phyloP scores from a whole-genome alignment of 2,329 filamentous ascomycete species.

The Fusarium globosum region DNA sequence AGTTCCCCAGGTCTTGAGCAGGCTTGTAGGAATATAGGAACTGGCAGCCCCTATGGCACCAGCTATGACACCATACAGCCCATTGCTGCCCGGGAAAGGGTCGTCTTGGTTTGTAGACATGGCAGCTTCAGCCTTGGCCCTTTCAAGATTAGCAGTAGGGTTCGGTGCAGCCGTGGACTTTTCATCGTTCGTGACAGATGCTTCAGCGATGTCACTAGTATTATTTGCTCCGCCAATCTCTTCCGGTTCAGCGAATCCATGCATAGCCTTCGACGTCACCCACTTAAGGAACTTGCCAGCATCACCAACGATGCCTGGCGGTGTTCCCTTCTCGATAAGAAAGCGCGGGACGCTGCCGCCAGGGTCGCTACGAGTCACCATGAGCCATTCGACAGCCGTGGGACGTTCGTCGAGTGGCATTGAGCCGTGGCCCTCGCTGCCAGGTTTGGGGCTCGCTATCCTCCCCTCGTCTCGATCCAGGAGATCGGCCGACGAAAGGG shows the following conservation, averaged over 20 bases:
- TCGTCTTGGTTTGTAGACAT: slow-evolving; percentile 42
- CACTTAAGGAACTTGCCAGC: slow-evolving; percentile 86
- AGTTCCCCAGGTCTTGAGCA: slow-evolving; percentile 47
- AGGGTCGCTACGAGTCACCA: slow-evolving; percentile 90
- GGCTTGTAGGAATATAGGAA: slow-evolving; percentile 55
- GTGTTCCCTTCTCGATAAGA: slow-evolving; percentile 91
- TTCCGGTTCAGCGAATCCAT: slow-evolving; percentile 48
- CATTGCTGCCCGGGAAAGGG: slow-evolving; percentile 54
- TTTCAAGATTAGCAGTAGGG: slow-evolving; percentile 44
- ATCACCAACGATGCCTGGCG: slow-evolving; percentile 81
- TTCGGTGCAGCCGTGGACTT: slow-evolving; percentile 8
- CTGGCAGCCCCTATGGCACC: slow-evolving; percentile 64
- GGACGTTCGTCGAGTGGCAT: slow-evolving; percentile 46
- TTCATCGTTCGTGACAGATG: neutral
- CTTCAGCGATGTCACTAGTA: slow-evolving; percentile 5
- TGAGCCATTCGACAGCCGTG: slow-evolving; percentile 83
- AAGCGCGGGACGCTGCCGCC: slow-evolving; percentile 89
- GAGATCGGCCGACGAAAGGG: slow-evolving; percentile 49
- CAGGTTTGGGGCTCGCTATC: slow-evolving; percentile 27
- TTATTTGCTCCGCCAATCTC: slow-evolving; percentile 15
- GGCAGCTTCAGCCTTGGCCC: slow-evolving; percentile 43
- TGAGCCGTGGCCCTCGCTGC: slow-evolving; percentile 27
- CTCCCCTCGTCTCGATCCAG: slow-evolving; percentile 42
- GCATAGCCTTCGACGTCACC: slow-evolving; percentile 59
- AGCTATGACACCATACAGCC: slow-evolving; percentile 67